Conservation (phyloP, 257 asterid genomes). For the Anisodus tanguticus region DNA sequence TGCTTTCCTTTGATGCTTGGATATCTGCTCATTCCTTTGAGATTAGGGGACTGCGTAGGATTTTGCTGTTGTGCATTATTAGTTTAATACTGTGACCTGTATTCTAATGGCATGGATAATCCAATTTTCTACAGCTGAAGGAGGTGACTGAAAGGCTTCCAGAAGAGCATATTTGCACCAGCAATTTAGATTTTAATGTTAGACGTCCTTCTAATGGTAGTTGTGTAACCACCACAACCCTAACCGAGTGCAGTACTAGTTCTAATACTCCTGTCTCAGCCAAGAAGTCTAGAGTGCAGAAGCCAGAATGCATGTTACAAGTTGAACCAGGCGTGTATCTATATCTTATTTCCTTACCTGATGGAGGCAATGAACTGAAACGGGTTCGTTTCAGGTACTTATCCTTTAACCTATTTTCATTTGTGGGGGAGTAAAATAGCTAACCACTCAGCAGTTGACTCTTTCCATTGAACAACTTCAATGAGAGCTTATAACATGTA, state of each 20-base stretch:
- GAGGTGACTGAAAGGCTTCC: slow-evolving; percentile 60
- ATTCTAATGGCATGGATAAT: slow-evolving; percentile 24
- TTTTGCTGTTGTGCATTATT: neutral
- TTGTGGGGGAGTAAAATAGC: neutral
- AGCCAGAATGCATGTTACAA: slow-evolving; percentile 61
- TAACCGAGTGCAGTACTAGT: slow-evolving; percentile 51
- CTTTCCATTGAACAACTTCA: neutral
- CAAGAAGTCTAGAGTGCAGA: slow-evolving; percentile 53
- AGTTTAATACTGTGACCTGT: neutral
- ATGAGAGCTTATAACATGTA: neutral
- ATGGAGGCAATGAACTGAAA: slow-evolving; percentile 70
- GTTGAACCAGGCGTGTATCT: slow-evolving; percentile 87
- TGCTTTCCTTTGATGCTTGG: neutral
- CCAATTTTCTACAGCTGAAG: slow-evolving; percentile 58
- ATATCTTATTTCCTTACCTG: slow-evolving; percentile 58
- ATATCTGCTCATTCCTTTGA: neutral
- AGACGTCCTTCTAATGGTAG: slow-evolving; percentile 51
- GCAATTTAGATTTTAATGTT: slow-evolving; percentile 37
- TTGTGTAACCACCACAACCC: slow-evolving; percentile 40
- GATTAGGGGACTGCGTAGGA: neutral
- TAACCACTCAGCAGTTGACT: neutral
- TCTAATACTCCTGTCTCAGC: slow-evolving; percentile 40
- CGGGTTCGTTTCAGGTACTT: slow-evolving; percentile 95
- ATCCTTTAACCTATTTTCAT: neutral
- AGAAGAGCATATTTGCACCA: slow-evolving; percentile 42